phyloP scores from a whole-genome alignment of 179 eudicot genomes.

The Beta lomatogona region DNA sequence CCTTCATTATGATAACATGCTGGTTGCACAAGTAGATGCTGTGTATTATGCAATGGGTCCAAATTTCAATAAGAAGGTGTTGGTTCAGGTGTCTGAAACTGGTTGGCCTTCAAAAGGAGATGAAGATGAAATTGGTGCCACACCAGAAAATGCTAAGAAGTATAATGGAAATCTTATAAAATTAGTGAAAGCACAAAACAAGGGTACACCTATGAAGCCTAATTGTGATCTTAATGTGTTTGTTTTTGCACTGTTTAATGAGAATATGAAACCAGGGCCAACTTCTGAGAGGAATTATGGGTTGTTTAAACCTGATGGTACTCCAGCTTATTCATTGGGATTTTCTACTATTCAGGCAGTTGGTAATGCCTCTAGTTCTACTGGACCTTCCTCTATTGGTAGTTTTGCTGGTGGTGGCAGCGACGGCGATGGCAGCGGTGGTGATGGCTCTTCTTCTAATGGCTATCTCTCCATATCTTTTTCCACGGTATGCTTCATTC shows the following conservation, averaged over 20 bases:
- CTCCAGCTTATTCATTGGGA: conserved; percentile 63
- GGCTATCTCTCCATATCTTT: conserved; percentile 72
- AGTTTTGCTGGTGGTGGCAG: conserved; percentile 13
- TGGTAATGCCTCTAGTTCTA: conserved; percentile 28
- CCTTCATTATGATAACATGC: conserved; percentile 76
- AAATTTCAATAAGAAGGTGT: conserved; percentile 44
- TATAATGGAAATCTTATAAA: conserved; percentile 75
- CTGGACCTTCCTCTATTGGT: neutral
- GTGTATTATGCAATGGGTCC: conserved; percentile 61
- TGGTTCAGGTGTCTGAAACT: conserved; percentile 76
- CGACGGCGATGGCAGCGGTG: neutral
- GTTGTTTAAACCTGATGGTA: conserved; percentile 76
- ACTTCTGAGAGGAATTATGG: conserved; percentile 90
- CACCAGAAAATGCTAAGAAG: conserved; percentile 68
- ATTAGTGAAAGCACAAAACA: conserved; percentile 46
- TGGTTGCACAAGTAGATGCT: conserved; percentile 87
- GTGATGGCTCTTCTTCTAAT: conserved; percentile 40
- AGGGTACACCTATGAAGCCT: conserved; percentile 76
- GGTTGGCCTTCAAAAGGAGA: conserved; percentile 99
- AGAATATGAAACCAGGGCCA: conserved; percentile 89
- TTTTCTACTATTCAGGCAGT: conserved; percentile 33
- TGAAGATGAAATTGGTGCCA: conserved; percentile 72
- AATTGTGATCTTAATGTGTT: conserved; percentile 52
- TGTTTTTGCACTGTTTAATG: conserved; percentile 81
- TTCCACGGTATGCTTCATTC: conserved; percentile 36